Base-by-base conservation (phyloP, 177 flowering plant genomes). In the Tripterygium wilfordii region DNA sequence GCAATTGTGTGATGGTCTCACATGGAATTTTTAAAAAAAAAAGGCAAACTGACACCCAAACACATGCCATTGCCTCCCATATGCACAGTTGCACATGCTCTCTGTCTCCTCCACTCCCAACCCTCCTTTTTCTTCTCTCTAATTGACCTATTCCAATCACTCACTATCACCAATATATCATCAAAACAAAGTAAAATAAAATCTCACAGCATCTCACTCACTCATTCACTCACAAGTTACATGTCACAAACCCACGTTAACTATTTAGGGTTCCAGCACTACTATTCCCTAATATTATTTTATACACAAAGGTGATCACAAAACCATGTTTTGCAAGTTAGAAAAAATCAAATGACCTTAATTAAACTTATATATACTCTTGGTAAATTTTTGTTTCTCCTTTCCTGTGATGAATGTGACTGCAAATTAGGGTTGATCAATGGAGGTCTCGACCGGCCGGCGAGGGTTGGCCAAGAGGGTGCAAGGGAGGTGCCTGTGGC, bases 401-500 rank as follows among this genome's bases (percentile, higher is more conserved):
- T 21, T 4, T 24, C n/a, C n/a, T n/a, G n/a, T n/a, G n/a, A n/a
- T n/a, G n/a, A n/a, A n/a, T n/a, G n/a, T n/a, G n/a, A n/a, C n/a
- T n/a, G n/a, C n/a, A n/a, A n/a, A n/a, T n/a, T n/a, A n/a, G n/a
- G n/a, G n/a, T n/a, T n/a, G n/a, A n/a, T n/a, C n/a, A n/a, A n/a
- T n/a, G n/a, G n/a, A n/a, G n/a, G n/a, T n/a, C n/a, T 36, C 19
- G 2, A 2, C 4, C 3, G 24, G 24, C 12, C 23, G 23, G 42
- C 42, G 42, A 4, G 42, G 24, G 18, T 38, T 25, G 4, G 62
- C 33, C 52, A 71, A 14, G 1, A 65, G 58, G 37, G 60, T 48
- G 69, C 85, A 80, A n/a, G 75, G 75, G 21, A 54, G 70, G 70
- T 86, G 90, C 7, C 85, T 61, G 27, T 74, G 82, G 64, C 97